Percentiles rank a stretch among this genome's conserved stretches.
Conservation (phyloP, 78 protist genomes). For the Polysphondylium violaceum region DNA sequence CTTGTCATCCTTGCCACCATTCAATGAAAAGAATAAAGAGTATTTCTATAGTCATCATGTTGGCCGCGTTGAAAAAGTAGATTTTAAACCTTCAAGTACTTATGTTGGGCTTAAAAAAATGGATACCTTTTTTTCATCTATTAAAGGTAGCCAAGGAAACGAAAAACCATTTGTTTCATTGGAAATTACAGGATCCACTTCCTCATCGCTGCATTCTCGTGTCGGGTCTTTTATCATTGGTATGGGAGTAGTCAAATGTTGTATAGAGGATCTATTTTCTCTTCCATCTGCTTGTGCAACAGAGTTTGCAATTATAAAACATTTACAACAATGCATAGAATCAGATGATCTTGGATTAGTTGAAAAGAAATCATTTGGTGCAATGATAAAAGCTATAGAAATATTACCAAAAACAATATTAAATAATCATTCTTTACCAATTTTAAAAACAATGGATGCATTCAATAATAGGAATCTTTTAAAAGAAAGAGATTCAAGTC, state of each 20-base stretch:
- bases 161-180: conserved; percentile 5
- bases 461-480: neutral
- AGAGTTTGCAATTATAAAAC: conserved; percentile 6
- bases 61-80: neutral
- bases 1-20: no score
- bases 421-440: conserved; percentile 13
- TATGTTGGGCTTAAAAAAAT: neutral
- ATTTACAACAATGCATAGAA: neutral
- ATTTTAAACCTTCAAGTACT: neutral
- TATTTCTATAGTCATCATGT: neutral
- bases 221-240: conserved; percentile 63
- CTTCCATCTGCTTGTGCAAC: conserved; percentile 45
- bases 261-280: conserved; percentile 58
- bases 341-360: neutral
- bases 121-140: no score
- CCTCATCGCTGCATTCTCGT: neutral
- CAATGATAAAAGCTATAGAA: neutral
- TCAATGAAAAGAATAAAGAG: neutral
- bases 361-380: neutral
- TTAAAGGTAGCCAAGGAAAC: neutral
- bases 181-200: neutral
- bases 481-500: no score
- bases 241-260: conserved; percentile 58
- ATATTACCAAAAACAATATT: conserved; percentile 2
- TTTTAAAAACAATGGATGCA: conserved; percentile 9